phyloP scores from a whole-genome alignment of 1,139 yeast genomes.

The Sugiyamaella neomexicana region DNA sequence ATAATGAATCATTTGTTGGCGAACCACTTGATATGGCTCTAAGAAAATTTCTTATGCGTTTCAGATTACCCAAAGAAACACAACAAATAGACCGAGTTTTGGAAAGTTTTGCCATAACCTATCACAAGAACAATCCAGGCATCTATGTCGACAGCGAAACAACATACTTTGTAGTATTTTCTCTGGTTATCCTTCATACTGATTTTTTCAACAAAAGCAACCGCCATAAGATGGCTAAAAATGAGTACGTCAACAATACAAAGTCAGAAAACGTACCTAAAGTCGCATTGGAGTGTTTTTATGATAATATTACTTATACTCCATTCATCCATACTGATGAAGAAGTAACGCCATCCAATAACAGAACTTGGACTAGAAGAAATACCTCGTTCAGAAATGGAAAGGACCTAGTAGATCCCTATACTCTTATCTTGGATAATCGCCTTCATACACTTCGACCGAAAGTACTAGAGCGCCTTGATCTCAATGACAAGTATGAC shows the following conservation, averaged over 20 bases:
- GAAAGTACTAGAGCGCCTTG: slow-evolving; percentile 32
- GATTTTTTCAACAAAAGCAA: slow-evolving; percentile 66
- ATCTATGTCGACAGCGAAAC: slow-evolving; percentile 48
- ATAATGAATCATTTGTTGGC: slow-evolving; percentile 47
- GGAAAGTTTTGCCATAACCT: slow-evolving; percentile 54
- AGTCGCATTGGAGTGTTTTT: slow-evolving; percentile 52
- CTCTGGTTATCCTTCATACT: slow-evolving; percentile 66
- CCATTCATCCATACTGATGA: slow-evolving; percentile 51
- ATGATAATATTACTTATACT: slow-evolving; percentile 60
- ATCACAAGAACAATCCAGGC: slow-evolving; percentile 45
- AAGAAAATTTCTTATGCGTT: slow-evolving; percentile 54
- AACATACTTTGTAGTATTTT: slow-evolving; percentile 57
- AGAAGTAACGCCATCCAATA: slow-evolving; percentile 27
- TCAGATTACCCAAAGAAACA: slow-evolving; percentile 63
- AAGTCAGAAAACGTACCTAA: slow-evolving; percentile 44
- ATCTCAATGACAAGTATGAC: slow-evolving; percentile 37
- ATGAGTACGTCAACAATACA: slow-evolving; percentile 56
- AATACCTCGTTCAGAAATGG: slow-evolving; percentile 32
- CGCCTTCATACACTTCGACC: slow-evolving; percentile 42
- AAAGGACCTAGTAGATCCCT: slow-evolving; percentile 44
- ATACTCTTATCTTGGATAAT: slow-evolving; percentile 42
- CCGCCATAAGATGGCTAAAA: slow-evolving; percentile 60
- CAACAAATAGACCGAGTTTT: slow-evolving; percentile 70
- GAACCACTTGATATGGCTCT: slow-evolving; percentile 65
- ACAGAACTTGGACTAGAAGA: slow-evolving; percentile 28